A percentile compares a stretch with the other conserved stretches of the same genome.
These are phyloP conservation scores for Adiantum capillusveneris DNA, from an alignment of 75 land plant species.

Conservation along the genomic window DNA sequence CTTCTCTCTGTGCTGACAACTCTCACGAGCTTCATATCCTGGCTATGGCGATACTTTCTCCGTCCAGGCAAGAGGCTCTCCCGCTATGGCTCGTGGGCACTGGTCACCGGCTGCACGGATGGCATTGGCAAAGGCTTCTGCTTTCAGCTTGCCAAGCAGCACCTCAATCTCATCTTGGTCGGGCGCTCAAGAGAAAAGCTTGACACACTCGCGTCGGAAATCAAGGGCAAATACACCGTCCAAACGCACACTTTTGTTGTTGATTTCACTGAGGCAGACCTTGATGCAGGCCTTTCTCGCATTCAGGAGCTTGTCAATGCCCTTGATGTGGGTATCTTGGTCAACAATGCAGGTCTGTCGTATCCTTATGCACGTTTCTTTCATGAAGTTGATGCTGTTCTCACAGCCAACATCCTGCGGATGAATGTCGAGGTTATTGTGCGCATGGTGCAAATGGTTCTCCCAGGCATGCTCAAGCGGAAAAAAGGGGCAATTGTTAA, in stretches of 20 bases:
- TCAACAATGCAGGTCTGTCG: slow-evolving; percentile 78
- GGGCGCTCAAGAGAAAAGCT: slow-evolving; percentile 72
- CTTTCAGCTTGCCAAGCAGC: slow-evolving; percentile 53
- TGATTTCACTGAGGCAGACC: slow-evolving; percentile 43
- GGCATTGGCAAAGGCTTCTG: slow-evolving; percentile 79
- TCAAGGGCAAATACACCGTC: slow-evolving; percentile 28
- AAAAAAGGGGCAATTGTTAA: slow-evolving; percentile 81
- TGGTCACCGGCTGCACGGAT: slow-evolving; percentile 85
- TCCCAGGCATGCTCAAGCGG: slow-evolving; percentile 62
- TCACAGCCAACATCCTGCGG: slow-evolving; percentile 26
- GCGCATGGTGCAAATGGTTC: slow-evolving; percentile 35
- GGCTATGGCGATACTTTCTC: slow-evolving; percentile 52
- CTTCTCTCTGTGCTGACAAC: background rate
- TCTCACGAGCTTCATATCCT: slow-evolving; percentile 3
- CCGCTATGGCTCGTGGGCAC: slow-evolving; percentile 85
- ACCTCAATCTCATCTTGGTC: slow-evolving; percentile 72
- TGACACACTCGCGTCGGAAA: slow-evolving; percentile 31
- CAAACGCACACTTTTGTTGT: slow-evolving; percentile 49
- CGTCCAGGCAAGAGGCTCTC: slow-evolving; percentile 50
- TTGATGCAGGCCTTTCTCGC: slow-evolving; percentile 32
- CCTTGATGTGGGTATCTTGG: slow-evolving; percentile 76
- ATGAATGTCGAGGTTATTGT: slow-evolving; percentile 49
- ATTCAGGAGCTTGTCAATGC: slow-evolving; percentile 41
- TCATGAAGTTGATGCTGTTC: slow-evolving; percentile 59
- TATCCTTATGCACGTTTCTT: slow-evolving; percentile 83